phyloP scores from a whole-genome alignment of 23 red algal species.

The Pyropia yezoensis region DNA sequence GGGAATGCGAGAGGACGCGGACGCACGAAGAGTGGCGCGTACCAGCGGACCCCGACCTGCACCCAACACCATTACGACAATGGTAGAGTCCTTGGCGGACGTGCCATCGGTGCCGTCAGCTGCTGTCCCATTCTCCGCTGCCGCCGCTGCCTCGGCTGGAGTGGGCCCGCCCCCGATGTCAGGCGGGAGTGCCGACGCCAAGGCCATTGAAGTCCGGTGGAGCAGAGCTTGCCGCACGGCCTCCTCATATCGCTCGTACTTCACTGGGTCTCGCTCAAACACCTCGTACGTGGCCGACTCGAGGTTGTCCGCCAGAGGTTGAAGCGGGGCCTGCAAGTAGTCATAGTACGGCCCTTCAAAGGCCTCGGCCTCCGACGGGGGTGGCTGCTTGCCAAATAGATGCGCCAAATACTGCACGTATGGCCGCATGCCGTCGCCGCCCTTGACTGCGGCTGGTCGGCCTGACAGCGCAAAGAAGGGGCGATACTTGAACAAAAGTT shows the following conservation, averaged over 20 bases:
- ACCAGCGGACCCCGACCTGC: slow-evolving; percentile 78
- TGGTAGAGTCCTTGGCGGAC: slow-evolving; percentile 11
- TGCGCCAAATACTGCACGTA: slow-evolving; percentile 80
- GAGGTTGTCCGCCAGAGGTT: slow-evolving; percentile 80
- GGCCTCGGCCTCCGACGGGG: slow-evolving; percentile 43
- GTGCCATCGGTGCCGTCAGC: slow-evolving; percentile 6
- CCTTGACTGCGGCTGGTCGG: slow-evolving; percentile 34
- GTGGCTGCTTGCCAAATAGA: slow-evolving; percentile 71
- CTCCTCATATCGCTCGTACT: slow-evolving; percentile 72
- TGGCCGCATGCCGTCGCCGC: slow-evolving; percentile 59
- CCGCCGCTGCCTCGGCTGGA: too few species aligned
- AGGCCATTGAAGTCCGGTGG: not conserved
- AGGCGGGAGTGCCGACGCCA: too few species aligned
- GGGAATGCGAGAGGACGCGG: slow-evolving; percentile 22
- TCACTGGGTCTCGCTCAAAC: slow-evolving; percentile 82
- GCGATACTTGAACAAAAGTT: slow-evolving; percentile 57
- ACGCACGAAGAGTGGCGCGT: slow-evolving; percentile 34
- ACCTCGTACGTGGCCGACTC: slow-evolving; percentile 76
- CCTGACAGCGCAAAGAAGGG: slow-evolving; percentile 56
- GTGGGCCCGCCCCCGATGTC: too few species aligned
- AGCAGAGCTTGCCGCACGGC: slow-evolving; percentile 54
- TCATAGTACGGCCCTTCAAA: slow-evolving; percentile 71
- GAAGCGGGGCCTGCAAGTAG: slow-evolving; percentile 72
- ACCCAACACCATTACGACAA: slow-evolving; percentile 75
- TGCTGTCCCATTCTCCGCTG: too few species aligned